Base-by-base conservation (phyloP, 2,329 filamentous ascomycete genomes). In the Aspergillus viridinutans region DNA sequence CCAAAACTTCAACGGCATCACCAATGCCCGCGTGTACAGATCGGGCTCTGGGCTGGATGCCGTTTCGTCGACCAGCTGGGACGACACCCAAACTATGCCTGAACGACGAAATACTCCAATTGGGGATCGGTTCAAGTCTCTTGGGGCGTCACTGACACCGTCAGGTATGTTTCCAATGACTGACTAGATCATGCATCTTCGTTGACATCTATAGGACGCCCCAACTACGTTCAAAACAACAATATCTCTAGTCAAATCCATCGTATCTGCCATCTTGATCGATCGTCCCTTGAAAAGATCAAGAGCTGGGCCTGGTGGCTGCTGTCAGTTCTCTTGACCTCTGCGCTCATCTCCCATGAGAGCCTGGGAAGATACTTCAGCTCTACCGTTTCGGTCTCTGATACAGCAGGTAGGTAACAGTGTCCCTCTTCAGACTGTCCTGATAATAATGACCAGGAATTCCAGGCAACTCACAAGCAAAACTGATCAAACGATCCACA, bases 1-100 rank as follows among this genome's bases (percentile, higher is more conserved):
- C 62, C 77, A 83, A 72, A 81, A 84, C 65, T 72, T 83, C 57
- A 83, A 83, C 59, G 81, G 81, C 60, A 80, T 81, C 60, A 73
- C 79, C 61, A 84, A 84, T 68, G 69, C 78, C 21, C 78, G 81
- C 23, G 75, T 78, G 63, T 73, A 75, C 58, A 63, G 64, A 49
- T 58, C 58, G 25, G 61, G 60, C 14, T 26, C 50, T 14, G 51
- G 56, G 35, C 35, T 54, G 50, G 50, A 53, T 47, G 26, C 50
- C 20, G 23, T 25, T 17, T 51, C 55, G 7, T 51, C 35, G 32
- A 21, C 53, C 6, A 47, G 43, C 25, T 48, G 47, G 4, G 47
- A 49, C 17, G 56, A 50, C 20, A 32, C 10, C 38, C 53, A 14
- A 45, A 43, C 9, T 42, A 40, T 28, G 26, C 51, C 40, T 43